phyloP scores from a whole-genome alignment of 2,329 filamentous ascomycete genomes.

The Hypomyces rosellus region DNA sequence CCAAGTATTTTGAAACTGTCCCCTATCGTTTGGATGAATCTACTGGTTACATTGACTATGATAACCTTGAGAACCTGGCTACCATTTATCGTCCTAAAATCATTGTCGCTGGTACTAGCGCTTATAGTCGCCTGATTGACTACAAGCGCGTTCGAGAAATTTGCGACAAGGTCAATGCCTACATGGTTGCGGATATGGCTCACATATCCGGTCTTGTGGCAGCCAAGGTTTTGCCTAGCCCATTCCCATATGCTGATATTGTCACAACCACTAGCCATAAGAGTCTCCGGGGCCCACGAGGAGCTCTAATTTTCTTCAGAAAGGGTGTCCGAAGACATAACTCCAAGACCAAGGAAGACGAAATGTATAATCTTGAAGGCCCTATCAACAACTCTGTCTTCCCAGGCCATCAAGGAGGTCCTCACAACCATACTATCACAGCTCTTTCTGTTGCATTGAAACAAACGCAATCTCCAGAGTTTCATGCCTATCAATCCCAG shows the following conservation, averaged over 20 bases:
- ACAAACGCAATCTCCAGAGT: constrained; percentile 83
- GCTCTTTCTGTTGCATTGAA: constrained; percentile 90
- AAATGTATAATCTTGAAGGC: constrained; percentile 81
- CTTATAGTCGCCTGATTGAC: constrained; percentile 93
- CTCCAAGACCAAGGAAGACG: constrained; percentile 78
- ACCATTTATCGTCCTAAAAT: constrained; percentile 90
- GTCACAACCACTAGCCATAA: constrained; percentile 99
- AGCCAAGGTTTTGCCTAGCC: constrained; percentile 82
- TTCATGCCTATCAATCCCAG: constrained; percentile 85
- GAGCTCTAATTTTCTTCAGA: constrained; percentile 97
- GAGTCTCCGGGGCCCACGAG: constrained; percentile 87
- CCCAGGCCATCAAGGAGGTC: constrained; percentile 94
- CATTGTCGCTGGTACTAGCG: constrained; percentile 88
- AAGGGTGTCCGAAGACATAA: constrained; percentile 81
- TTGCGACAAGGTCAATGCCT: constrained; percentile 84
- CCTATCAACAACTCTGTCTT: constrained; percentile 97
- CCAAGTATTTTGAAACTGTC: constrained; percentile 97
- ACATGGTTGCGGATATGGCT: constrained; percentile 92
- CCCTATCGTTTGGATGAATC: constrained; percentile 87
- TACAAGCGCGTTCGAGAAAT: constrained; percentile 89
- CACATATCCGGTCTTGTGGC: constrained; percentile 94
- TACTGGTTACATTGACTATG: constrained; percentile 93
- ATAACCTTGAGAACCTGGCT: constrained; percentile 80
- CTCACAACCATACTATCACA: constrained; percentile 98
- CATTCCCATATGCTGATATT: constrained; percentile 84